A percentile compares a stretch with the other conserved stretches of the same genome.
Evolutionary conservation across 495 filamentous ascomycete species (phyloP).

Genomic region (Ramalina intermedia): DNA sequence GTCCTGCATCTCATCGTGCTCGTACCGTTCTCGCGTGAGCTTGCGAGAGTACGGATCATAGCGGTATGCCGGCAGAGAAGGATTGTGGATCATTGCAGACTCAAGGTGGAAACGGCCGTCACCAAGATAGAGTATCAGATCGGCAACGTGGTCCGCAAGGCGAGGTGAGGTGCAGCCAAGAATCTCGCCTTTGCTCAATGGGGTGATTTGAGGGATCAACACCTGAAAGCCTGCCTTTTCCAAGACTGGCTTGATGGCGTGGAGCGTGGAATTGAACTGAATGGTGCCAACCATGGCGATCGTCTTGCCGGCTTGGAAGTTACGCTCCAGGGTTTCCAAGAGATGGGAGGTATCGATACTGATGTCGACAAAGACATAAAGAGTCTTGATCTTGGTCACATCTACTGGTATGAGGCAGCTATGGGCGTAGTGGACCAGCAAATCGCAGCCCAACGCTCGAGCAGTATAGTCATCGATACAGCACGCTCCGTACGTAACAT

Average conservation of each 20-base stretch:
- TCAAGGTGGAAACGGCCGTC: constrained; percentile 97
- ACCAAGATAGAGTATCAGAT: constrained; percentile 82
- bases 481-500: constrained; percentile 97
- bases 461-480: constrained; percentile 99
- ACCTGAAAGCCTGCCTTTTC: constrained; percentile 71
- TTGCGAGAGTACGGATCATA: constrained; percentile 94
- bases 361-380: constrained; percentile 98
- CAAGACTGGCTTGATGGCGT: constrained; percentile 59
- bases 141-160: constrained; percentile 43
- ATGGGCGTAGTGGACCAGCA: constrained; percentile 95
- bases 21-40: constrained; percentile 78
- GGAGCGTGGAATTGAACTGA: constrained; percentile 94
- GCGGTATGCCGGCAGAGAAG: constrained; percentile 73
- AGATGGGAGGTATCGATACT: constrained; percentile 84
- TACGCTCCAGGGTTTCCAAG: constrained; percentile 71
- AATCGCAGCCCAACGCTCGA: constrained; percentile 81
- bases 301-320: constrained; percentile 70
- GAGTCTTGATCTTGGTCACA: constrained; percentile 83
- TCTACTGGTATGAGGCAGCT: constrained; percentile 92
- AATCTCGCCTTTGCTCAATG: constrained; percentile 85
- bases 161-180: constrained; percentile 86
- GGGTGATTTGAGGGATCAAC: constrained; percentile 82
- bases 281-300: constrained; percentile 94
- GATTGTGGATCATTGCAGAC: constrained; percentile 97
- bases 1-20: constrained; percentile 75